Base-by-base conservation (phyloP, 169 alveolate genomes). In the Eimeria maxima region DNA sequence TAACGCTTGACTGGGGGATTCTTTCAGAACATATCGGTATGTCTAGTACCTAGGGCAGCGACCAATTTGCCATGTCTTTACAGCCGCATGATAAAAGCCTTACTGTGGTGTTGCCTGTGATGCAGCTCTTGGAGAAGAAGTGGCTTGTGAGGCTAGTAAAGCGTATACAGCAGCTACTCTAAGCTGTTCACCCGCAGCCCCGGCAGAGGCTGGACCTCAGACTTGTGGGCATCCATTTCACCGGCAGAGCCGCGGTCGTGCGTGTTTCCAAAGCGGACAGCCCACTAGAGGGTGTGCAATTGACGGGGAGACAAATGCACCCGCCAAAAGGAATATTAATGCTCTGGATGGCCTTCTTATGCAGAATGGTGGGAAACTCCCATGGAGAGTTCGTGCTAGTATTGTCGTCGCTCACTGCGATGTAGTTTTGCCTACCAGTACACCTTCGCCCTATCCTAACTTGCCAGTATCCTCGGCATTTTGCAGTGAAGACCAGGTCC, bases 331-430 rank as follows among this genome's bases (percentile, higher is more conserved):
- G 93, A 53, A 87, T 4, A 47, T 47, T 29, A 47, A 71, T 13
- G 65, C 50, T 22, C 44, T 63, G n/a, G 93, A 87, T 47, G 93
- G 20, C 83, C 81, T 57, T 33, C 16, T 33, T 8, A 63, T 57
- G 65, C 93, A 60, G n/a, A 55, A 63, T 10, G 93, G 81, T 13
- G 81, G 33, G 29, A 18, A 47, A 63, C 93, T 42, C 33, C 93
- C 93, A 10, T 87, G 93, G 93, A 60, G 81, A 42, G 83, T 63
- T 42, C 93, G 81, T 7, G 67, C 65, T 60, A 87, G 93, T 44
- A 42, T 87, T 60, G 14, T 87, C 4, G 44, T 63, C 71, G 38
- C 20, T 60, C 81, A 42, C 93, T 87, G 80, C 53, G 93, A 87
- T 5, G 78, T 87, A 47, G n/a, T 87, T n/a, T 13, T 87, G 29